These are phyloP conservation scores for Chalciporus chontae DNA, from an alignment of 768 basidiomycete species.

Conservation along the genomic window DNA sequence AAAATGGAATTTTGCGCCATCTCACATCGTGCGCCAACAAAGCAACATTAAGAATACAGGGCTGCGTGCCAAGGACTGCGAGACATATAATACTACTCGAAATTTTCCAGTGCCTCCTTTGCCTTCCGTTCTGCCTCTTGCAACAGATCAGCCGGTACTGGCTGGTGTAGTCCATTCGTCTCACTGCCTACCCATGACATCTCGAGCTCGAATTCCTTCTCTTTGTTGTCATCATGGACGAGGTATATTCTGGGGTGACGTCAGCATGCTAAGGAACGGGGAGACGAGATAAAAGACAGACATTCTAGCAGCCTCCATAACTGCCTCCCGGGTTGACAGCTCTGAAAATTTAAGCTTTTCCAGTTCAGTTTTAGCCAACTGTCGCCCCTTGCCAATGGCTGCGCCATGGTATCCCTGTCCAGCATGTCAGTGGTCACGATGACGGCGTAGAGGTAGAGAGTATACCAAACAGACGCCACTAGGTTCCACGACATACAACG, in stretches of 20 bases:
- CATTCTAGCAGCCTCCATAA: conserved; percentile 94
- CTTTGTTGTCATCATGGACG: conserved; percentile 96
- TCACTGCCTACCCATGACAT: conserved; percentile 94
- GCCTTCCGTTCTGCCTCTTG: conserved; percentile 86
- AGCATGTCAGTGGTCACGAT: not conserved
- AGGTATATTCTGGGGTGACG: conserved; percentile 74
- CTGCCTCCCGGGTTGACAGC: conserved; percentile 79
- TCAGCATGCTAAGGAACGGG: conserved; percentile 4
- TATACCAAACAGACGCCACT: conserved; percentile 88
- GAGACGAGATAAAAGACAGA: conserved; percentile 38
- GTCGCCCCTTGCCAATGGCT: conserved; percentile 97
- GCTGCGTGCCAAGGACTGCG: too few species aligned
- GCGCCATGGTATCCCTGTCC: conserved; percentile 89
- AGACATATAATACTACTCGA: conserved; percentile 38
- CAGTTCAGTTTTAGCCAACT: conserved; percentile 95
- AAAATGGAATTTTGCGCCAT: not conserved
- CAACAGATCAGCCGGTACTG: conserved; percentile 81
- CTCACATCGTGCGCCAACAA: not conserved
- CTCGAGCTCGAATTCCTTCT: conserved; percentile 97
- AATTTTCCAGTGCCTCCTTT: conserved; percentile 76
- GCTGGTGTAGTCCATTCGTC: conserved; percentile 72
- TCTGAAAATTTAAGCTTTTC: conserved; percentile 91
- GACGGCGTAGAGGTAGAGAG: conserved; percentile 8
- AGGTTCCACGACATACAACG: conserved; percentile 88
- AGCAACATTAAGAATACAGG: conserved; percentile 7